Base-by-base conservation (phyloP, 129 eudicot genomes). In the Lactuca sativa region DNA sequence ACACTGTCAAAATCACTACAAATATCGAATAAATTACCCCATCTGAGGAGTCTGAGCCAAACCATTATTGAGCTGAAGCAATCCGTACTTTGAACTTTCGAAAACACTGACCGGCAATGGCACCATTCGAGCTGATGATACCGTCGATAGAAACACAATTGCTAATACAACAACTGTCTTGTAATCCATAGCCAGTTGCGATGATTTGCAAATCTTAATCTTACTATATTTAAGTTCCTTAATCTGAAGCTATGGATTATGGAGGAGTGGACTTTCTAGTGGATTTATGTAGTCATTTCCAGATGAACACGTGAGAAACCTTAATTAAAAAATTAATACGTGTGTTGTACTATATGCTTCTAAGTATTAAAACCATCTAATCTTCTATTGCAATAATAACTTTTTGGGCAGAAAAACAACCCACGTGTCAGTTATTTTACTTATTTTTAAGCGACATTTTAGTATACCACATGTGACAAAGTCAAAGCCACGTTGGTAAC, bases 11-110 rank as follows among this genome's bases (percentile, higher is more conserved):
- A n/a, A 15, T 21, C 21, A 2, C 38, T 11, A 56, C 33, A 77
- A 69, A 25, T 56, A 68, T 44, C 9, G 15, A 34, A 3, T 36
- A 63, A 73, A 59, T 53, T 69, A 85, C 97, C 97, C 99, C 99
- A 95, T 90, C 75, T 82, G 99, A 61, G 99, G 99, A 67, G 95
- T 87, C 66, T 11, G 84, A 25, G 90, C 97, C 73, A 95, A 78
- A 38, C 99, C 99, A 78, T 95, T 90, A 43, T 55, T 44, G 44
- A 95, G 86, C 72, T 87, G 93, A 37, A 83, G 74, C 57, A 73
- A 59, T 7, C 90, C 91, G 65, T 87, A 90, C 8, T 80, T 83
- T 7, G 96, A 87, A 66, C 85, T 84, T 60, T 95, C 97, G 69
- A 68, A 90, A n/a, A 90, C 60, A 43, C 69, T 69, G 9, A 82